Evolutionary conservation across 73 alveolate genomes (phyloP).

Genomic region (Tetrahymena thermophila): DNA sequence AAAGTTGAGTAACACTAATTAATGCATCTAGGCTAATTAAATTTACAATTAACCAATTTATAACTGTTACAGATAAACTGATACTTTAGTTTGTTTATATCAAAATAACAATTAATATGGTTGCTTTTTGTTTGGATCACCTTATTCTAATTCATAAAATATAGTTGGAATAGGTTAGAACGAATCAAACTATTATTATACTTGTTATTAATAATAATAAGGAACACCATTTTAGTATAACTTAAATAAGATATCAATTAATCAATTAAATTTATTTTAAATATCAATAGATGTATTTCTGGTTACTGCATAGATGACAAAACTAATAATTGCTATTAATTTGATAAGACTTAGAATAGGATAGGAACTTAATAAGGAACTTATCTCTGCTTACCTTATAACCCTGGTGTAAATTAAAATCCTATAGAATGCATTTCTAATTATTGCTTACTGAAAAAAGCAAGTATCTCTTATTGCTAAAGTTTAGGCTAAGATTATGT

Average conservation of each 20-base stretch:
- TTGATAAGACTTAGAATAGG: neutral
- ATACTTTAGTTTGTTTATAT: neutral
- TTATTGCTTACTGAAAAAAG: neutral
- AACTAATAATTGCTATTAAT: neutral
- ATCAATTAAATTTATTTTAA: neutral
- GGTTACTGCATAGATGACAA: neutral
- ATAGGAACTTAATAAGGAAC: neutral
- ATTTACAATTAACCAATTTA: neutral
- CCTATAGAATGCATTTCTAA: neutral
- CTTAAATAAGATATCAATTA: neutral
- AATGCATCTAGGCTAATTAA: neutral
- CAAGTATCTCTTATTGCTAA: neutral
- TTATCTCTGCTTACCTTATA: neutral
- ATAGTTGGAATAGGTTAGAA: neutral
- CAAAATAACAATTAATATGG: neutral
- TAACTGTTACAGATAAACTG: neutral
- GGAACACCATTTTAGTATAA: neutral
- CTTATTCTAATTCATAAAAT: neutral
- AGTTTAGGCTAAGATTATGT: neutral
- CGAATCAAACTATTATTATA: neutral
- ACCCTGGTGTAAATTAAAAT: neutral
- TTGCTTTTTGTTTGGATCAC: neutral
- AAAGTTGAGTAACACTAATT: neutral
- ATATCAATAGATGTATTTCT: neutral
- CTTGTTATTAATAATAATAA: neutral